Evolutionary conservation across 805 yeast genomes (phyloP), one percentile per base, ranked within the genome.

Genomic region (Pichia manshurica): DNA sequence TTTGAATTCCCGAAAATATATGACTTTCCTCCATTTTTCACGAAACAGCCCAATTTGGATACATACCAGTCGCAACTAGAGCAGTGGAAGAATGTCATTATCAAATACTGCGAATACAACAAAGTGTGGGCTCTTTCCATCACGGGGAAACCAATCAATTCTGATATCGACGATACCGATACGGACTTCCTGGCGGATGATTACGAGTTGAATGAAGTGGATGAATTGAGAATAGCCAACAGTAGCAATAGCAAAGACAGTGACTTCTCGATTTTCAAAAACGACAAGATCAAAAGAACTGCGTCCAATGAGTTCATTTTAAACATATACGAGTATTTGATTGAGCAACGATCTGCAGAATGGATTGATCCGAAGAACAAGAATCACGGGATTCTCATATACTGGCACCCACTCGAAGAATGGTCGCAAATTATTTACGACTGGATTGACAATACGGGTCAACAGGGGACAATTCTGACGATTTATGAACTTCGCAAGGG

Each of bases 1-100:
- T 47, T 17, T 32, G 28, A 47, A 16, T 42, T 38, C 22, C 85
- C 87, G 5, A 62, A 74, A 4, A 80, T 82, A 17, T 80, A 81
- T 58, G 71, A 78, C 34, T 91, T 89, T 64, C 97, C 97, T 5
- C 99, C 99, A 0, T 79, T 91, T 55, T 91, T 81, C 68, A 93
- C 98, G 8, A 74, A 79, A 51, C 99, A 91, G 66, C 89, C 93
- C 20, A 90, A 91, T 57, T 75, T 81, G 33, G 79, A 85, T 10
- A 83, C 93, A 2, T 78, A 86, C 69, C 73, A 75, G 28, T 81
- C 87, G 10, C 99, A 91, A 64, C 67, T 84, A 15, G 73, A 73
- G n/a, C 78, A 84, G 46, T 91, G 99, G 99, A 68, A 73, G 23
- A 70, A 75, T 39, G 65, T 91, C 23, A 67, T 91, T 0, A 62